Percentiles rank a stretch among this genome's conserved stretches.
phyloP scores from a whole-genome alignment of 2,329 filamentous ascomycete species.

The Kalaharituber pfeilii region DNA sequence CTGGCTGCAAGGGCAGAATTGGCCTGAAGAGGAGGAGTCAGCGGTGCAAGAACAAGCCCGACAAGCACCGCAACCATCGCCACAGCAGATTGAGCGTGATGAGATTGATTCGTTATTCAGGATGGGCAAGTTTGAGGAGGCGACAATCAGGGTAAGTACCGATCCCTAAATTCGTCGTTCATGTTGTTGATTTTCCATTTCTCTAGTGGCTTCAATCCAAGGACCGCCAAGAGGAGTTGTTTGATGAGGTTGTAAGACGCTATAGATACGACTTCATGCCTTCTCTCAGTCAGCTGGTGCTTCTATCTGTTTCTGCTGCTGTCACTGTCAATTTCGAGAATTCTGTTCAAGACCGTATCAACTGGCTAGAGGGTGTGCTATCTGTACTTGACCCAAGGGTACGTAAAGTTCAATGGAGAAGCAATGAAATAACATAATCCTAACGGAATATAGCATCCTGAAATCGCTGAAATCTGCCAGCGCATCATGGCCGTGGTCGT shows the following conservation, averaged over 20 bases:
- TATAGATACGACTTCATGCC: slow-evolving; percentile 38
- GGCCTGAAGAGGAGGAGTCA: slow-evolving; percentile 21
- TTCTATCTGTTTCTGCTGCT: slow-evolving; percentile 47
- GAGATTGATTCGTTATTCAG: slow-evolving; percentile 46
- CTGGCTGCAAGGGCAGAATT: slow-evolving; percentile 36
- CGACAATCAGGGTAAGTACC: slow-evolving; percentile 20
- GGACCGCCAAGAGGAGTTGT: slow-evolving; percentile 44
- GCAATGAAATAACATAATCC: too few species aligned
- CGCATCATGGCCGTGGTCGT: slow-evolving; percentile 40
- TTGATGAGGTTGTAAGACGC: slow-evolving; percentile 38
- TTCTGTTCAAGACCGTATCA: slow-evolving; percentile 22
- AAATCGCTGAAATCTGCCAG: slow-evolving; percentile 39
- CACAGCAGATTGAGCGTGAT: slow-evolving; percentile 34
- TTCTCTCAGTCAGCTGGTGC: slow-evolving; percentile 42
- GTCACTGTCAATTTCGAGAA: slow-evolving; percentile 40
- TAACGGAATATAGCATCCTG: slow-evolving; percentile 32
- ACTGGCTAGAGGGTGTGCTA: slow-evolving; percentile 21
- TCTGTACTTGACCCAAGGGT: slow-evolving; percentile 24
- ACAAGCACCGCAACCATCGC: slow-evolving; percentile 26
- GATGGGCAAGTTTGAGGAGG: slow-evolving; percentile 43
- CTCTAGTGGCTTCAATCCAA: slow-evolving; percentile 48
- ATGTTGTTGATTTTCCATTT: slow-evolving; percentile 27
- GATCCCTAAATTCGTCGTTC: not conserved
- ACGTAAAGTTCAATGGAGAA: slow-evolving; percentile 21
- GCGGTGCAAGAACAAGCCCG: slow-evolving; percentile 13